Base-by-base conservation (phyloP, 2,329 filamentous ascomycete genomes). In the Elsinoe australis region DNA sequence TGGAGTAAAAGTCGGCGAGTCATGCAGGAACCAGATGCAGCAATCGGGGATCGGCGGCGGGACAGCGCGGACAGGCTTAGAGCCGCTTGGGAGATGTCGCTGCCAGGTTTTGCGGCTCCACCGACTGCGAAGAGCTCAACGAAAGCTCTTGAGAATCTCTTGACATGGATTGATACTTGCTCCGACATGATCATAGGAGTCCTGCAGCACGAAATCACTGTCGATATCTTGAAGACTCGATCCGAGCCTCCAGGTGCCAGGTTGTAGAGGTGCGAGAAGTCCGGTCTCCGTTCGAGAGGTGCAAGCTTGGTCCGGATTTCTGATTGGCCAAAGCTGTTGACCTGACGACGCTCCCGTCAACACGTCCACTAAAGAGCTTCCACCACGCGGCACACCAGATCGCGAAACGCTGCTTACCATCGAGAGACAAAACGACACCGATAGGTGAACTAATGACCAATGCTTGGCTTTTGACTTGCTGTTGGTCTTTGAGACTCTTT, bases 181-280 rank as follows among this genome's bases (percentile, higher is more conserved):
- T 28, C 10, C 36, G 53, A 18, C 45, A n/a, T n/a, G n/a, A n/a
- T n/a, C 54, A 14, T 55, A 57, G 49, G 56, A 58, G 34, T 42
- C 41, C 65, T 76, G 60, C 59, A 71, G 66, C 59, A 19, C n/a
- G n/a, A n/a, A n/a, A n/a, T n/a, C n/a, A n/a, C n/a, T n/a, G n/a
- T n/a, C n/a, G n/a, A n/a, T n/a, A n/a, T n/a, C n/a, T n/a, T n/a
- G n/a, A n/a, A n/a, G n/a, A n/a, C n/a, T n/a, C n/a, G n/a, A n/a
- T n/a, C n/a, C n/a, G n/a, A n/a, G n/a, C n/a, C n/a, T n/a, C n/a
- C n/a, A n/a, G n/a, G n/a, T n/a, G n/a, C n/a, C n/a, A n/a, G n/a
- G n/a, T n/a, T n/a, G n/a, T n/a, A n/a, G n/a, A n/a, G n/a, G n/a
- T n/a, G n/a, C n/a, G n/a, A n/a, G n/a, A n/a, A n/a, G n/a, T n/a